phyloP scores from a whole-genome alignment of 2,329 filamentous ascomycete species.

The Botryotinia calthae region DNA sequence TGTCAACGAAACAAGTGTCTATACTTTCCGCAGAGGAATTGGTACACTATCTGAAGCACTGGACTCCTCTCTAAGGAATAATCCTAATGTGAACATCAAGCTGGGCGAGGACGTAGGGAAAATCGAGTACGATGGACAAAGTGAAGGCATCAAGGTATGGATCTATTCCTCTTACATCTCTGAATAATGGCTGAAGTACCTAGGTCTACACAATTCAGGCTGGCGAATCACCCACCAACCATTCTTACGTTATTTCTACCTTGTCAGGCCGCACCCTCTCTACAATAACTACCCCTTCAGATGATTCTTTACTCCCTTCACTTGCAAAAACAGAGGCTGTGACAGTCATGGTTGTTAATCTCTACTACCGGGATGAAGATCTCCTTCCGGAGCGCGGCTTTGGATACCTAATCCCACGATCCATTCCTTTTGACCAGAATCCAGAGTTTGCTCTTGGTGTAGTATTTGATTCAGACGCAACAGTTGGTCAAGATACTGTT shows the following conservation, averaged over 20 bases:
- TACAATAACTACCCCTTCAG: conserved; percentile 21
- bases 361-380: conserved; percentile 70
- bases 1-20: conserved; percentile 37
- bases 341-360: conserved; percentile 87
- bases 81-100: conserved; percentile 60
- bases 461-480: conserved; percentile 71
- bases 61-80: conserved; percentile 47
- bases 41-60: conserved; percentile 57
- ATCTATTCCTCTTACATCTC: conserved; percentile 3
- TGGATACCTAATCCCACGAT: conserved; percentile 85
- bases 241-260: conserved; percentile 65
- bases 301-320: conserved; percentile 42
- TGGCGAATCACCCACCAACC: conserved; percentile 35
- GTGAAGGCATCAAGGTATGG: conserved; percentile 46
- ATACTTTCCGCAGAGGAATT: conserved; percentile 60
- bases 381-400: conserved; percentile 70
- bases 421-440: conserved; percentile 67
- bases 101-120: conserved; percentile 48
- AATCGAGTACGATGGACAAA: conserved; percentile 43
- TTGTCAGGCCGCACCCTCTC: conserved; percentile 40
- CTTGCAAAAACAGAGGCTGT: conserved; percentile 61
- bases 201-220: conserved; percentile 38
- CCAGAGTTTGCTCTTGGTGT: conserved; percentile 84
- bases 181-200: conserved; percentile 7
- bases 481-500: conserved; percentile 52